These are phyloP conservation scores for Apiospora marii DNA, from an alignment of 2,329 filamentous ascomycete species.

Conservation along the genomic window DNA sequence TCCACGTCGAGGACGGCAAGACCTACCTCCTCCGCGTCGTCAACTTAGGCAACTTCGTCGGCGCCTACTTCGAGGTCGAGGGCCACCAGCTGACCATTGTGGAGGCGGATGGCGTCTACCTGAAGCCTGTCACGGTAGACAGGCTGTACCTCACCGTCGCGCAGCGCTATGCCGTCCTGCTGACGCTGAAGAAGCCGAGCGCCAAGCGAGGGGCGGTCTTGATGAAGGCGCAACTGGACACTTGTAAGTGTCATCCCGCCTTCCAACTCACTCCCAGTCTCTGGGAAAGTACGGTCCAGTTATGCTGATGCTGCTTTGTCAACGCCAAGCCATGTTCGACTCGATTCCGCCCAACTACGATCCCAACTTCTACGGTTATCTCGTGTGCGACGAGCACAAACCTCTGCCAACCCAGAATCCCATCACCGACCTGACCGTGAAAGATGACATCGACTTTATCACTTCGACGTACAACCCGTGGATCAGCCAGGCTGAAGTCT, in stretches of 20 bases:
- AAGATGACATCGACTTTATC: background rate
- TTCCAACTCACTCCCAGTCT: background rate
- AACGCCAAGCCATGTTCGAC: conserved; percentile 47
- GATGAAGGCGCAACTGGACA: conserved; percentile 1
- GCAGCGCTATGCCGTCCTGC: conserved; percentile 69
- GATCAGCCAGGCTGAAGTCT: background rate
- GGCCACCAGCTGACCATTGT: conserved; percentile 73
- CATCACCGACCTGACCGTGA: background rate
- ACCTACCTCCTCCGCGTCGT: conserved; percentile 62
- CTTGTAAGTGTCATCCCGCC: background rate
- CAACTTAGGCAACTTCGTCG: conserved; percentile 76
- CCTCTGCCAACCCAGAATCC: background rate
- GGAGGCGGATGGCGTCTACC: conserved; percentile 77
- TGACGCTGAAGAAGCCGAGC: conserved; percentile 66
- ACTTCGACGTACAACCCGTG: background rate
- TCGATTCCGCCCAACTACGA: conserved; percentile 71
- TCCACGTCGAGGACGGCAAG: conserved; percentile 52
- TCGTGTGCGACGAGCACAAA: conserved; percentile 61
- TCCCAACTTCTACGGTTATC: conserved; percentile 71
- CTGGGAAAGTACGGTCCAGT: no score
- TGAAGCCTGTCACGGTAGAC: conserved; percentile 63
- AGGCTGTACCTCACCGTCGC: conserved; percentile 73
- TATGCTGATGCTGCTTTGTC: background rate
- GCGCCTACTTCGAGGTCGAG: conserved; percentile 72
- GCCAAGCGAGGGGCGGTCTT: background rate